Conservation (phyloP, 1,139 yeast species). For the Lodderomyces jiufengensis region DNA sequence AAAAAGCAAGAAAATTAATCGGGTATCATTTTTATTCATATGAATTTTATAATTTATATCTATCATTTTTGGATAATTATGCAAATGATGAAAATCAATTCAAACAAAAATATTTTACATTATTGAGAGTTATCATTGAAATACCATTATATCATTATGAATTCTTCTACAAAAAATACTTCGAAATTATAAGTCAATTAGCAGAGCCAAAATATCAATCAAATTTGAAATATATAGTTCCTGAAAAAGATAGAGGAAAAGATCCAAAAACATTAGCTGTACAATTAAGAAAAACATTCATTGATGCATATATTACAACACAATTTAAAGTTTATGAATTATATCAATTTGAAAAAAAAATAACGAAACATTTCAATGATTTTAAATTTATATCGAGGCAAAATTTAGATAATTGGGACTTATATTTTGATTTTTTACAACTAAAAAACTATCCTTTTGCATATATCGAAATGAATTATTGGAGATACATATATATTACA, state of each 20-base stretch:
- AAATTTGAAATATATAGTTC: slow-evolving; percentile 23
- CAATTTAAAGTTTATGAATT: slow-evolving; percentile 59
- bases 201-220: slow-evolving; percentile 13
- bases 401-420: slow-evolving; percentile 57
- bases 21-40: slow-evolving; percentile 75
- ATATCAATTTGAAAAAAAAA: slow-evolving; percentile 58
- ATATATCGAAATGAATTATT: slow-evolving; percentile 44
- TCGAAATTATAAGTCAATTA: slow-evolving; percentile 37
- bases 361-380: slow-evolving; percentile 52
- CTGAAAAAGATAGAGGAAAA: slow-evolving; percentile 17
- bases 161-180: slow-evolving; percentile 45
- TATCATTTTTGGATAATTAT: slow-evolving; percentile 49
- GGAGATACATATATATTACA: slow-evolving; percentile 53
- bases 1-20: slow-evolving; percentile 55
- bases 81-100: slow-evolving; percentile 29
- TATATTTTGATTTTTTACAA: slow-evolving; percentile 58
- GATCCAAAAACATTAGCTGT: slow-evolving; percentile 18
- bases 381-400: slow-evolving; percentile 38
- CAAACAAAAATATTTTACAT: slow-evolving; percentile 34
- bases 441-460: slow-evolving; percentile 25
- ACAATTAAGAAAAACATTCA: slow-evolving; percentile 43
- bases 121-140: slow-evolving; percentile 61
- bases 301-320: slow-evolving; percentile 55
- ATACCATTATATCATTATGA: slow-evolving; percentile 77
- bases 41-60: slow-evolving; percentile 71